Base-by-base conservation (phyloP, 305 asterid genomes). In the Nicotiana rustica region DNA sequence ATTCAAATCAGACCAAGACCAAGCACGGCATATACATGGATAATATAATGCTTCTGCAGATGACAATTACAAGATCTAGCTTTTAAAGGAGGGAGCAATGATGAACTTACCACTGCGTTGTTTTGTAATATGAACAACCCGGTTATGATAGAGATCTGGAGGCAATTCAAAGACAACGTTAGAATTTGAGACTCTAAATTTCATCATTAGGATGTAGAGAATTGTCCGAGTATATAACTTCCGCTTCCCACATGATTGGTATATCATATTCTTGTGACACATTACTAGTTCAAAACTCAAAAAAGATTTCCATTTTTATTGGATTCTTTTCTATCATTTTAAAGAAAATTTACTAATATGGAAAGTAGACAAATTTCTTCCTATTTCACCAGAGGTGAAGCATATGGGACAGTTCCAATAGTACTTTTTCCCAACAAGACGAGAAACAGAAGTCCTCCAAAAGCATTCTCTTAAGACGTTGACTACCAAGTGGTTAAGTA, bases 41-140 rank as follows among this genome's bases (percentile, higher is more conserved):
- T 4, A 17, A 78, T 57, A 61, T 15, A 8, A 77, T 3, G 13
- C 18, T 31, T 3, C 29, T 14, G 25, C 60, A 33, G 3, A 3
- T 12, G 29, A 52, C 7, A 3, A 44, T 62, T 21, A 21, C 35
- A 60, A 49, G 5, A 13, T 59, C 25, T 44, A 13, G 18, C 17
- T 66, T 66, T 31, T 14, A 33, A 66, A 25, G 38, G 38, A 4
- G 47, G 12, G 44, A 31, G 78, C 2, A 19, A 21, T 21, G 14
- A 71, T 25, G 38, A 70, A 55, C 36, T 81, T 88, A 88, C 91
- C 91, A 88, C 91, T 60, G 91, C 87, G 21, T 80, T 88, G 78
- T 88, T 88, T 83, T 86, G 89, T 75, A 88, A 76, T 67, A 88
- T 86, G 87, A 86, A 88, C 66, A 83, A 17, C 21, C 90, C 88